These are phyloP conservation scores for Podaxis sp. DNA, from an alignment of 768 basidiomycete species.

Conservation along the genomic window DNA sequence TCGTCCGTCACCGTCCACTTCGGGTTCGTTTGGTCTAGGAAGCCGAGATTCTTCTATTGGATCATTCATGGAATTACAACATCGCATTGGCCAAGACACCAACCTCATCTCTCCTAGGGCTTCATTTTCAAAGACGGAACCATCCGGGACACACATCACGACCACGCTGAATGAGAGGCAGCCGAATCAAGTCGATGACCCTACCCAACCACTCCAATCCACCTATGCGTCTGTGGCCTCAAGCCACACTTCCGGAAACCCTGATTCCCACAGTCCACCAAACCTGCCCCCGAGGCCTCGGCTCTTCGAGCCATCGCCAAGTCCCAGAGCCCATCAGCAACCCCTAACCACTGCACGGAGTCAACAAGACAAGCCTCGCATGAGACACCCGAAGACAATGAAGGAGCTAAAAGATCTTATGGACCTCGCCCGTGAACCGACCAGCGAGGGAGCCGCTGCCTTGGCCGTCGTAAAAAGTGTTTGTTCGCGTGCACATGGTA, in stretches of 20 bases:
- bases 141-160: not conserved
- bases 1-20: not conserved
- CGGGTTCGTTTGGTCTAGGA: not conserved
- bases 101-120: not conserved
- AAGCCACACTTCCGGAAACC: not conserved
- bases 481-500: conserved; percentile 44
- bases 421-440: conserved; percentile 41
- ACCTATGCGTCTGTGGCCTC: conserved; percentile 11
- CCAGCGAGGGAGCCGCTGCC: conserved; percentile 34
- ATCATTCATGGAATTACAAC: conserved; percentile 5
- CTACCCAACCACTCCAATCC: not conserved
- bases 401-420: conserved; percentile 44
- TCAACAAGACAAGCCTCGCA: conserved; percentile 17
- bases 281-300: not conserved
- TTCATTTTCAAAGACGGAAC: not conserved
- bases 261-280: not conserved
- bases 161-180: not conserved
- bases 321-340: not conserved
- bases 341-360: conserved; percentile 17
- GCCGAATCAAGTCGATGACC: too few species aligned
- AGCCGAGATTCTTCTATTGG: conserved; percentile 9
- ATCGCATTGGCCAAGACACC: not conserved
- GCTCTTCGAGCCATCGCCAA: not conserved
- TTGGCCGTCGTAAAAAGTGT: conserved; percentile 43
- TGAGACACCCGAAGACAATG: conserved; percentile 30